These are phyloP conservation scores for Rhipidocladum racemiflorum DNA, from an alignment of 176 grass and related monocot species.

Conservation along the genomic window DNA sequence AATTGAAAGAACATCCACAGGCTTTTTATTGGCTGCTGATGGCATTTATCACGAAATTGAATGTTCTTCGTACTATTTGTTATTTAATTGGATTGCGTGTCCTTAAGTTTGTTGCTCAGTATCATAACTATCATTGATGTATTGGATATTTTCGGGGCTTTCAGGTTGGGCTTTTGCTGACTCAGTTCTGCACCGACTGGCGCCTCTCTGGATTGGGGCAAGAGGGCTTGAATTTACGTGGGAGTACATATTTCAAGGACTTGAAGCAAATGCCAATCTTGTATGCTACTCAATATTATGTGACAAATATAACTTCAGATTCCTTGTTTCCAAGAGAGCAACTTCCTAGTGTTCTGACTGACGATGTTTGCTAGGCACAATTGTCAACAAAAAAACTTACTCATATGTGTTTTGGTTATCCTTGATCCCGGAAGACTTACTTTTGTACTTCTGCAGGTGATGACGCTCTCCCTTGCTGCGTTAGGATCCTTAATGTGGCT, in stretches of 20 bases:
- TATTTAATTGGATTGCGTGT: slow-evolving; percentile 4
- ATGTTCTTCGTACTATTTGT: neutral
- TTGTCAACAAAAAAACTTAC: slow-evolving; percentile 4
- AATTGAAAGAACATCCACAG: neutral
- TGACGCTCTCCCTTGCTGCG: slow-evolving; percentile 90
- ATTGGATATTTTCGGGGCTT: slow-evolving; percentile 21
- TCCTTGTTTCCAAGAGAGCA: slow-evolving; percentile 17
- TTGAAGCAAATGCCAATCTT: slow-evolving; percentile 98
- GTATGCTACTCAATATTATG: slow-evolving; percentile 44
- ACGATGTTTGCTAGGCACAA: slow-evolving; percentile 7
- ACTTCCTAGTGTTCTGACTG: neutral
- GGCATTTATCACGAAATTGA: neutral
- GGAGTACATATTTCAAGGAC: slow-evolving; percentile 96
- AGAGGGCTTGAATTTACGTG: slow-evolving; percentile 96
- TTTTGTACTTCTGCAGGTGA: slow-evolving; percentile 56
- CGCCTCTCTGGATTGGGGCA: slow-evolving; percentile 96
- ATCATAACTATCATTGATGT: slow-evolving; percentile 5
- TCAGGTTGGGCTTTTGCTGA: slow-evolving; percentile 99
- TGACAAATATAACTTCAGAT: slow-evolving; percentile 20
- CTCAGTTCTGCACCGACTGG: slow-evolving; percentile 83
- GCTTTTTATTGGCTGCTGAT: slow-evolving; percentile 9
- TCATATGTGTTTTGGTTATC: neutral
- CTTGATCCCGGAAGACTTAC: neutral
- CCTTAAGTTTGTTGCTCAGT: neutral
- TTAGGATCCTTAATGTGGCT: slow-evolving; percentile 97